Base-by-base conservation (phyloP, 1,139 yeast genomes). In the Lodderomyces oxycetoniae region DNA sequence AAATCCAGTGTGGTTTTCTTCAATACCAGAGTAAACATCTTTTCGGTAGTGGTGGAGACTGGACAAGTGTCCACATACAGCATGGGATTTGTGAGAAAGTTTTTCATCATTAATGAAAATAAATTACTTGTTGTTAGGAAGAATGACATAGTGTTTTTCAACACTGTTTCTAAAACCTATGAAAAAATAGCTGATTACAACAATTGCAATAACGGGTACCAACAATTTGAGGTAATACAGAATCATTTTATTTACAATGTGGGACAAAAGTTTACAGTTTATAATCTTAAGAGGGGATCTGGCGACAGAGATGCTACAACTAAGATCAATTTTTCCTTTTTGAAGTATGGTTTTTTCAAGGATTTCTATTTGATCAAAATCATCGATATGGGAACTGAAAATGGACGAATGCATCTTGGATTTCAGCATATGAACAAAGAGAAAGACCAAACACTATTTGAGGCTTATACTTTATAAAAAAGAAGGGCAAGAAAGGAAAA, bases 131-230 rank as follows among this genome's bases (percentile, higher is more conserved):
- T 37, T 4, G 26, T 37, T 7, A 23, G 30, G 8, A 17, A 26
- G 6, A 13, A 29, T 23, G 32, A 29, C 9, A 34, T 37, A n/a
- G 12, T 9, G 7, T 13, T 24, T 6, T 37, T 22, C 28, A 19
- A 35, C 21, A 12, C 16, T 4, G 4, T 13, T 3, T 4, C 12
- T 3, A 15, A 30, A 7, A n/a, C 13, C 9, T 5, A 14, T 5
- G 20, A 7, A 4, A 24, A 16, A 13, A 4, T 37, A 8, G 30
- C 26, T 14, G 11, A 19, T 15, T 37, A 36, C 30, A 21, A 32
- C n/a, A 38, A 45, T 33, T 38, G 35, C 10, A 45, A 45, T 25
- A 38, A 42, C 19, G 31, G 35, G 5, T 13, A 17, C 32, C 48
- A 45, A 29, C 36, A 33, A 27, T 39, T 42, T 33, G 39, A 38